Evolutionary conservation across 2,329 filamentous ascomycete genomes (phyloP).

Genomic region (Rhytidhysteron rufulum): DNA sequence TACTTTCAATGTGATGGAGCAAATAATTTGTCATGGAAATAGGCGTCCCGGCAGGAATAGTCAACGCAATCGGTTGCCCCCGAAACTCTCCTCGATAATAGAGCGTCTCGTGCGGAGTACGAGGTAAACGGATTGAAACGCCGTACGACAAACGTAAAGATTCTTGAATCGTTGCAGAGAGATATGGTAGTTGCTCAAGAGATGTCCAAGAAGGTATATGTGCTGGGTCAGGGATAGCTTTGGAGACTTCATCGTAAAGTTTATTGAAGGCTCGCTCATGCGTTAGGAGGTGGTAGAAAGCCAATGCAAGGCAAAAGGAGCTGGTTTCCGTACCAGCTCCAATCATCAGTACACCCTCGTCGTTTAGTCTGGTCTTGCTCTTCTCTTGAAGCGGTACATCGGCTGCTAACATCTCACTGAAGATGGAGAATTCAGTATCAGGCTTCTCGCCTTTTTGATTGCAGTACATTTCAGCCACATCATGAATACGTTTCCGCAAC

Average conservation of each 20-base stretch:
- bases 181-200: conserved; percentile 8
- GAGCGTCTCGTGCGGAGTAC: conserved; percentile 5
- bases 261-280: conserved; percentile 5
- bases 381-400: background rate
- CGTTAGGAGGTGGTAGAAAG: conserved; percentile 10
- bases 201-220: background rate
- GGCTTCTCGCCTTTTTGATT: background rate
- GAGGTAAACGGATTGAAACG: conserved; percentile 7
- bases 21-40: conserved; percentile 22
- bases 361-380: conserved; percentile 10
- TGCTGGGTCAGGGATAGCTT: conserved; percentile 6
- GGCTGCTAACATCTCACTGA: background rate
- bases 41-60: conserved; percentile 14
- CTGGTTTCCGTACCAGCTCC: conserved; percentile 8
- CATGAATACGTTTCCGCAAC: background rate
- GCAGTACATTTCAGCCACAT: background rate
- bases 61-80: background rate
- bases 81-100: background rate
- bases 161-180: conserved; percentile 2
- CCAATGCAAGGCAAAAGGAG: conserved; percentile 14
- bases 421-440: background rate
- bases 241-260: conserved; percentile 8
- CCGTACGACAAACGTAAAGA: conserved; percentile 2
- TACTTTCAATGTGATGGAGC: conserved; percentile 15
- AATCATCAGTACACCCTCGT: conserved; percentile 16